A percentile compares a stretch with the other conserved stretches of the same genome.
These are phyloP conservation scores for Thelonectria rubi DNA, from an alignment of 2,329 filamentous ascomycete species.

Conservation along the genomic window DNA sequence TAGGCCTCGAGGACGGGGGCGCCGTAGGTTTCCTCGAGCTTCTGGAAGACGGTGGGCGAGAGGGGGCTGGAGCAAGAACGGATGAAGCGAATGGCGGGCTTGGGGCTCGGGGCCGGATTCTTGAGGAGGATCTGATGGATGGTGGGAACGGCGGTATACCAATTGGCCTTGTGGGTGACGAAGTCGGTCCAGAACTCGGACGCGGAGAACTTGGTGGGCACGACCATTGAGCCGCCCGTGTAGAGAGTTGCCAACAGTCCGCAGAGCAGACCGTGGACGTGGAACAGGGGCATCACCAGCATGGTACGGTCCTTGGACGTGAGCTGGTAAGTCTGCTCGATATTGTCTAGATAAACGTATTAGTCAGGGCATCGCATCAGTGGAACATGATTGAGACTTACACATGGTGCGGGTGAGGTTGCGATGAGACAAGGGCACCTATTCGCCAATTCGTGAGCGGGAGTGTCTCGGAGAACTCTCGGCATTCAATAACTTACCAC, in stretches of 20 bases:
- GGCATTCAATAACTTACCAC: constrained; percentile 62
- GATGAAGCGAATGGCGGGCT: constrained; percentile 83
- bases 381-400: constrained; percentile 47
- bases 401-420: constrained; percentile 85
- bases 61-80: constrained; percentile 87
- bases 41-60: constrained; percentile 81
- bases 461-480: constrained; percentile 18
- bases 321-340: constrained; percentile 79
- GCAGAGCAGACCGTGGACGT: constrained; percentile 88
- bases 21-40: constrained; percentile 77
- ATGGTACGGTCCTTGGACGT: constrained; percentile 78
- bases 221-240: constrained; percentile 80
- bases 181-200: constrained; percentile 86
- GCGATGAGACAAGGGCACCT: constrained; percentile 80
- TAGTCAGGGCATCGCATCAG: constrained; percentile 22
- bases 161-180: constrained; percentile 77
- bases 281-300: constrained; percentile 91
- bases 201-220: constrained; percentile 82
- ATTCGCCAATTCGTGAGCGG: constrained; percentile 20
- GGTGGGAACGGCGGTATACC: constrained; percentile 93
- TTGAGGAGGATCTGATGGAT: constrained; percentile 91
- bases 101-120: constrained; percentile 71
- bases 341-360: constrained; percentile 66
- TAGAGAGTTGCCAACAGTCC: constrained; percentile 80
- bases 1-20: constrained; percentile 90